Evolutionary conservation across 2,329 filamentous ascomycete species (phyloP).

Genomic region (Stagonosporopsis cucurbitacearum): DNA sequence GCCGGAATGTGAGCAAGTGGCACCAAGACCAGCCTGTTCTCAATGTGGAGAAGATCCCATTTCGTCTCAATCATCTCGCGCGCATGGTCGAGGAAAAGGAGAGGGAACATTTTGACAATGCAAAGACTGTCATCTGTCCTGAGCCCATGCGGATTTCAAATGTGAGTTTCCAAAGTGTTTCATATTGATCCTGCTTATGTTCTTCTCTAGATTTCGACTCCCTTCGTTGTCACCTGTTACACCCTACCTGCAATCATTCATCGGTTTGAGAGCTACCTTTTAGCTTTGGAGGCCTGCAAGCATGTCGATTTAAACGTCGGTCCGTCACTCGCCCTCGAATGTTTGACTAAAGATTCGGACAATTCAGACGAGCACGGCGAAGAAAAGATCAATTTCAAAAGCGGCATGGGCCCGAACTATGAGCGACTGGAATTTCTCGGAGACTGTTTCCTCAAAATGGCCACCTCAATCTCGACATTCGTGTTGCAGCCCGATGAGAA

Average conservation of each 20-base stretch:
- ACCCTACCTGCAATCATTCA: constrained; percentile 84
- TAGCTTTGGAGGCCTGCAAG: constrained; percentile 76
- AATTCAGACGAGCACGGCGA: constrained; percentile 75
- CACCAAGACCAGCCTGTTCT: constrained; percentile 80
- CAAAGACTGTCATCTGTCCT: constrained; percentile 72
- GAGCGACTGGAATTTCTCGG: constrained; percentile 93
- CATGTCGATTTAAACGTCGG: constrained; percentile 69
- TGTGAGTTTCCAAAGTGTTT: constrained; percentile 57
- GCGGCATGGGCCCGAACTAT: constrained; percentile 92
- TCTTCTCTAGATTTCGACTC: constrained; percentile 67
- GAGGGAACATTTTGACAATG: constrained; percentile 57
- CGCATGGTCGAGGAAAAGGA: constrained; percentile 57
- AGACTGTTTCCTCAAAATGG: constrained; percentile 94
- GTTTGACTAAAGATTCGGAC: constrained; percentile 90
- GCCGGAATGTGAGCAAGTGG: constrained; percentile 58
- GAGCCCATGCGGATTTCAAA: constrained; percentile 78
- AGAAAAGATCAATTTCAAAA: constrained; percentile 74
- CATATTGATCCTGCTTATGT: constrained; percentile 21
- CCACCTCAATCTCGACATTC: constrained; percentile 86
- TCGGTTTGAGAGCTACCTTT: constrained; percentile 80
- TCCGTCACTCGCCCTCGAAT: constrained; percentile 78
- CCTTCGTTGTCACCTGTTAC: constrained; percentile 75
- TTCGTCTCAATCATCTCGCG: constrained; percentile 85
- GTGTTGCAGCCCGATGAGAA: constrained; percentile 76
- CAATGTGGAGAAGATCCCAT: constrained; percentile 72